Evolutionary conservation across 306 rosid species (phyloP), one percentile per base, ranked within the genome.

Genomic region (Comarum palustre): DNA sequence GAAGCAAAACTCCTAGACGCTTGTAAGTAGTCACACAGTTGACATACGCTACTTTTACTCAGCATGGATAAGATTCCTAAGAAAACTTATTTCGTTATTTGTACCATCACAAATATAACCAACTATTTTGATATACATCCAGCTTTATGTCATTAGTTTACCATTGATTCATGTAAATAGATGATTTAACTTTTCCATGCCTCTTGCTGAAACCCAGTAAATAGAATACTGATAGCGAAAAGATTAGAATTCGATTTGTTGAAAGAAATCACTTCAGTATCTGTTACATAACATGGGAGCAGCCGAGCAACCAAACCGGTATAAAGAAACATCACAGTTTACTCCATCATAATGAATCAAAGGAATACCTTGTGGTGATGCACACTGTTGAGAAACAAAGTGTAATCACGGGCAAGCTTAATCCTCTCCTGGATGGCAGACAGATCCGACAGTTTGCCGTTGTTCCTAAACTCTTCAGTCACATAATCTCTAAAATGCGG

Each of bases 361-460:
- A 61, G 61, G 11, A 73, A 47, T 83, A 76, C 99, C 96, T 91
- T 80, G 63, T 91, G 96, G 83, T 88, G 89, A 76, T 94, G 97
- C 57, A 94, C 95, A n/a, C 88, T 78, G 63, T 90, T 91, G 60
- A 91, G 96, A 47, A 89, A 78, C 75, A 54, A 68, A 64, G 96
- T 81, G 77, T 91, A 94, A 73, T 91, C 91, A 3, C 17, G 81
- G 8, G 97, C 97, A 60, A 94, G 92, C 82, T 90, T 89, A 20
- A 94, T 75, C 82, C 81, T 88, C 55, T 85, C 93, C 76, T 73
- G 91, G 72, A 85, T 20, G 71, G 87, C 88, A 27, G 78, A 81
- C 61, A 41, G 60, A 69, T 88, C 90, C 8, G 86, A 81, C 16
- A 79, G 70, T 63, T 61, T 27, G 67, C 54, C 57, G 77, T 75